phyloP scores from a whole-genome alignment of 331 rosid species.

The Rosa hybrid region DNA sequence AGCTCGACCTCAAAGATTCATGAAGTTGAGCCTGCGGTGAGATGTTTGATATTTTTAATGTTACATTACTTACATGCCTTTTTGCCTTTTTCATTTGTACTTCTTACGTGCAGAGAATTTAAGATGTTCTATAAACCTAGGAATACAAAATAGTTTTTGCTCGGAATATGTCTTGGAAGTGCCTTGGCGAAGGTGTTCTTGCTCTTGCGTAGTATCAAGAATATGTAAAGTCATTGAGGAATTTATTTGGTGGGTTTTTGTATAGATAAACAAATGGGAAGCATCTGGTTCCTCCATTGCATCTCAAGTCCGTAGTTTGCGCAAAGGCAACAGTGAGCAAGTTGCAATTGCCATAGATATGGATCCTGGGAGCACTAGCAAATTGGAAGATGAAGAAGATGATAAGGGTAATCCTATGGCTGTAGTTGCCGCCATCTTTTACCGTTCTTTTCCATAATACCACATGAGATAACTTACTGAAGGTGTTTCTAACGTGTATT shows the following conservation, averaged over 20 bases:
- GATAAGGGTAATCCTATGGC: slow-evolving; percentile 69
- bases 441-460: slow-evolving; percentile 8
- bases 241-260: slow-evolving; percentile 24
- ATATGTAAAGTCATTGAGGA: slow-evolving; percentile 10
- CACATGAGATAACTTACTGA: background rate
- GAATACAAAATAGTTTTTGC: background rate
- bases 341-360: slow-evolving; percentile 87
- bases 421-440: background rate
- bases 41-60: slow-evolving; percentile 32
- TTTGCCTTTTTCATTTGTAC: background rate
- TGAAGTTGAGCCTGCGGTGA: slow-evolving; percentile 87
- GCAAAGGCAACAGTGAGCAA: slow-evolving; percentile 85
- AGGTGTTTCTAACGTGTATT: background rate
- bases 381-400: slow-evolving; percentile 90
- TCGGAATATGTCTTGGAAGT: background rate
- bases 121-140: background rate
- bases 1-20: slow-evolving; percentile 63
- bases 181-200: too few species aligned
- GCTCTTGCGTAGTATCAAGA: too few species aligned
- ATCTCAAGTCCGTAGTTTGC: slow-evolving; percentile 96
- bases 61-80: background rate
- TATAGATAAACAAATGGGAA: slow-evolving; percentile 69
- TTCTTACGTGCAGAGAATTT: background rate
- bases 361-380: slow-evolving; percentile 67
- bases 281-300: slow-evolving; percentile 58